Evolutionary conservation across 106 monocot species (phyloP), one percentile per base, ranked within the genome.

Genomic region (Allium cepa): DNA sequence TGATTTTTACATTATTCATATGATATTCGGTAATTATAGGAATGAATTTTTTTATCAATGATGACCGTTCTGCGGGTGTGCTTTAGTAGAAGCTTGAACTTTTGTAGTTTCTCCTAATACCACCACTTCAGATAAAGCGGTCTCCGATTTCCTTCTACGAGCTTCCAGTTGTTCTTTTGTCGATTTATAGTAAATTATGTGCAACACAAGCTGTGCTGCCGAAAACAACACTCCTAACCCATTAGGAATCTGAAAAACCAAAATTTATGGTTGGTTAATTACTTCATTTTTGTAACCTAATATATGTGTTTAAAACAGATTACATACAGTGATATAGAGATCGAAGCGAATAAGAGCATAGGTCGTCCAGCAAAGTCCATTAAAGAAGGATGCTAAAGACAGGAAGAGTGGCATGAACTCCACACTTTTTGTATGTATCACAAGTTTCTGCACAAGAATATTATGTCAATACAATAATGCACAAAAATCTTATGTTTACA

Each of bases 371-470:
- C 82, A 88, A 56, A 76, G 16, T 8, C 78, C 87, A 36, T 92
- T 92, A 53, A 82, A n/a, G 69, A 88, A 80, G 51, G 82, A 74
- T 7, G 85, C 85, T 1, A 92, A 17, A 7, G 87, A 88, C 11
- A 85, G 66, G 48, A n/a, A 68, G 9, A 88, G 76, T 4, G 88
- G 92, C 92, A 92, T 88, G 85, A 80, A 83, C 66, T 92, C 76
- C 69, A 92, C 88, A 53, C 85, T 92, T 75, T 80, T 85, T 12
- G 82, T 82, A 46, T 73, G 66, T 46, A 92, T 80, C 72, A 88
- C 92, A 72, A 73, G 22, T 80, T 65, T 92, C 86, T 90, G 79
- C 65, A 75, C 5, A 16, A 52, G 5, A 36, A 36, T 36, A 36
- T 36, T 3, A 4, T 36, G 36, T 36, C 36, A 36, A 0, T 36